A percentile compares a stretch with the other conserved stretches of the same genome.
Evolutionary conservation across 2,329 filamentous ascomycete species (phyloP).

Genomic region (Neurospora sp.): DNA sequence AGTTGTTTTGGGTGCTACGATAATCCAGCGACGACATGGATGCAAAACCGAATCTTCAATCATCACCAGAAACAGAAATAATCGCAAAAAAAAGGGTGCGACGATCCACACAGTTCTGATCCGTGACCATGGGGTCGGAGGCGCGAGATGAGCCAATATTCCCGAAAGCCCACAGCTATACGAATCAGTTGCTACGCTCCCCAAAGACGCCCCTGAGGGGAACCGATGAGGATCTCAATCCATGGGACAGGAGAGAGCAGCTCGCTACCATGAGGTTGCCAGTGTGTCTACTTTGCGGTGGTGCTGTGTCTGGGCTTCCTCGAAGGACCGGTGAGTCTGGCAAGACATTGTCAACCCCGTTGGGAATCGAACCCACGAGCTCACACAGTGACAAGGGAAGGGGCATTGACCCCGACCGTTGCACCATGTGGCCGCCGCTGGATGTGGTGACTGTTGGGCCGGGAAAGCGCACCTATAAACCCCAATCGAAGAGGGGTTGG

Average conservation of each 20-base stretch:
- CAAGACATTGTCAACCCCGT: not conserved
- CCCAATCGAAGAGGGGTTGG: not conserved
- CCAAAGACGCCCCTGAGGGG: not conserved
- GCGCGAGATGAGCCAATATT: not conserved
- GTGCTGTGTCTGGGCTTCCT: not conserved
- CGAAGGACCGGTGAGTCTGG: not conserved
- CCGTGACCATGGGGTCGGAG: not conserved
- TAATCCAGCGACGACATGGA: not conserved
- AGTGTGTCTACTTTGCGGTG: not conserved
- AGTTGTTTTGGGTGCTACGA: too few species aligned
- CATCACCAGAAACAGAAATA: not conserved
- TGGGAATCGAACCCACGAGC: not conserved
- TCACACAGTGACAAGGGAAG: not conserved
- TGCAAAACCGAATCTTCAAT: not conserved
- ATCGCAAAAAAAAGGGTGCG: not conserved
- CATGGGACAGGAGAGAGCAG: not conserved
- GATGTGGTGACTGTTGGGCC: not conserved
- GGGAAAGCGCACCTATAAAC: not conserved
- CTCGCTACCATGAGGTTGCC: not conserved
- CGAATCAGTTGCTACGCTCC: not conserved
- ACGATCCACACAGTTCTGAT: not conserved
- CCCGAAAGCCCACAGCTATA: not conserved
- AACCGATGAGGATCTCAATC: not conserved
- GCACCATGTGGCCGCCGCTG: not conserved
- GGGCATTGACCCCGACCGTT: not conserved